phyloP scores from a whole-genome alignment of 148 eudicot genomes.

The Vaccinium macrocarpon region DNA sequence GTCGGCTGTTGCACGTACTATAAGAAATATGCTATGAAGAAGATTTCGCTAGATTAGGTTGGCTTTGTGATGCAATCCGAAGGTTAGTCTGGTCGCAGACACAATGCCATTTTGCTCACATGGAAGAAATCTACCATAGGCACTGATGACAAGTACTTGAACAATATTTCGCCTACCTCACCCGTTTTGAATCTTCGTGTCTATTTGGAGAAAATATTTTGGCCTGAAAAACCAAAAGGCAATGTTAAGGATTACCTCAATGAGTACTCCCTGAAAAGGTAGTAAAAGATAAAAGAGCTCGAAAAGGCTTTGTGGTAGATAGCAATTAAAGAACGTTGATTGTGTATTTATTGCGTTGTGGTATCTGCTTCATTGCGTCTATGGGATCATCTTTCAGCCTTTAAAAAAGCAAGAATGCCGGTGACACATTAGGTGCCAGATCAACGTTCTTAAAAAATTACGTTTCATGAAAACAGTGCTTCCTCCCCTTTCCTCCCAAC shows the following conservation, averaged over 20 bases:
- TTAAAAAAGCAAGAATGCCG: not conserved
- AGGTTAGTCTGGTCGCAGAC: not conserved
- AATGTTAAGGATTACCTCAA: not conserved
- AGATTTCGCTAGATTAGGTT: not conserved
- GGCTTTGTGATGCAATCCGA: not conserved
- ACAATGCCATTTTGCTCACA: not conserved
- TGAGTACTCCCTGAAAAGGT: not conserved
- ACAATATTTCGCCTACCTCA: not conserved
- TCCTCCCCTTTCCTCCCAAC: not conserved
- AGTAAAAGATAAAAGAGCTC: not conserved
- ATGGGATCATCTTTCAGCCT: not conserved
- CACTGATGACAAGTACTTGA: not conserved
- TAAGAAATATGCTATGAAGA: not conserved
- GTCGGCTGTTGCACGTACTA: not conserved
- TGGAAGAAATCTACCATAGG: not conserved
- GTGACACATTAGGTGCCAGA: not conserved
- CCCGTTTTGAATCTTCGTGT: not conserved
- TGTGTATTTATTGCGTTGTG: not conserved
- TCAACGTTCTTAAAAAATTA: not conserved
- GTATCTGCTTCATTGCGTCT: not conserved
- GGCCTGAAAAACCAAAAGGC: not conserved
- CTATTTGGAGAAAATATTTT: not conserved
- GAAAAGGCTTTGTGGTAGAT: not conserved
- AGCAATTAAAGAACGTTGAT: not conserved
- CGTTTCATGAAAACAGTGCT: not conserved